phyloP scores from a whole-genome alignment of 2,329 filamentous ascomycete species.

The Epicoccum sorghinum region DNA sequence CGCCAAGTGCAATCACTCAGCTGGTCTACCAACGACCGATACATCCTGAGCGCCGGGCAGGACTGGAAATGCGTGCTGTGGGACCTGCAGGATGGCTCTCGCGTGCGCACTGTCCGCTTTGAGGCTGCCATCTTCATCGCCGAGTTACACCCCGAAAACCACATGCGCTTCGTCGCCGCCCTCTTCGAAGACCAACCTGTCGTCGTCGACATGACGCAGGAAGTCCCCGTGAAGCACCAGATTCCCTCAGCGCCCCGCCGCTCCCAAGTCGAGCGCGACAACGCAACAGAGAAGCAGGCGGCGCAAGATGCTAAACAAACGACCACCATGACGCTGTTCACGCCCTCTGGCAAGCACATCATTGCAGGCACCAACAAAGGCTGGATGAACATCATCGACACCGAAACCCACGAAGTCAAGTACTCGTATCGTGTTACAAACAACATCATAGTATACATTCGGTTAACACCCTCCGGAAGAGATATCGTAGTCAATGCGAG shows the following conservation, averaged over 20 bases:
- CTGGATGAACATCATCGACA: conserved; percentile 93
- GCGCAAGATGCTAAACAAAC: conserved; percentile 94
- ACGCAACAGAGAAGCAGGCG: conserved; percentile 80
- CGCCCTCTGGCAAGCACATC: conserved; percentile 82
- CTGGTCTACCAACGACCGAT: conserved; percentile 91
- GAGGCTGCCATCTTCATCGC: conserved; percentile 94
- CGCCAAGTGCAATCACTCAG: conserved; percentile 92
- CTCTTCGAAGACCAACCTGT: conserved; percentile 93
- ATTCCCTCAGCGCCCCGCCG: conserved; percentile 84
- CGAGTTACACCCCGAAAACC: conserved; percentile 89
- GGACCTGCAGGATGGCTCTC: conserved; percentile 78
- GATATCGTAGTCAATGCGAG: conserved; percentile 91
- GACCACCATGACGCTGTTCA: conserved; percentile 92
- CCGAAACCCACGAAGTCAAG: conserved; percentile 78
- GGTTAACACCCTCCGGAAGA: conserved; percentile 81
- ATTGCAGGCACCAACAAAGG: conserved; percentile 94
- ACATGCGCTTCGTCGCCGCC: conserved; percentile 85
- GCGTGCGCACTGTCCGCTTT: conserved; percentile 85
- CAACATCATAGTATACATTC: conserved; percentile 85
- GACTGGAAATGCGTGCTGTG: conserved; percentile 97
- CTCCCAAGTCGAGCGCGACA: conserved; percentile 71
- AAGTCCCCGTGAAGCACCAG: conserved; percentile 73
- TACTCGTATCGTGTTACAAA: conserved; percentile 88
- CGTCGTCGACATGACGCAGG: conserved; percentile 78
- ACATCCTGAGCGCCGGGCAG: conserved; percentile 89